Evolutionary conservation across 495 filamentous ascomycete genomes (phyloP).

Genomic region (Immersiella caudata): DNA sequence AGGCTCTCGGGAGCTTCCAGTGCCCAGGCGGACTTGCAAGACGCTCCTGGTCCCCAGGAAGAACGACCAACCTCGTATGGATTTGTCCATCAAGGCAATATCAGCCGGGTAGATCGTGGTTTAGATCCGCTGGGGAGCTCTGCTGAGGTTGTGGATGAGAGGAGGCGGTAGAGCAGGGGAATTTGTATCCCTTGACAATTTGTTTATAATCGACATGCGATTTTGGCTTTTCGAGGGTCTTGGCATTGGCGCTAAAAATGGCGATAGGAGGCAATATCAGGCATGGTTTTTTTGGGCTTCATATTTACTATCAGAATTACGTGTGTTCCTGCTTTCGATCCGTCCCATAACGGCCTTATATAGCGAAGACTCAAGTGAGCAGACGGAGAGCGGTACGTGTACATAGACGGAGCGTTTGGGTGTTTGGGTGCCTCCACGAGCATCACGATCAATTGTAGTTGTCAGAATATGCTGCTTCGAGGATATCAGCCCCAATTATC

Average conservation of each 20-base stretch:
- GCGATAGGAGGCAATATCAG: not conserved
- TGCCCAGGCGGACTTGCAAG: constrained; percentile 37
- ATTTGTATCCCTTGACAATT: not conserved
- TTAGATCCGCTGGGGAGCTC: constrained; percentile 47
- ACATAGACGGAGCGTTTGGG: not conserved
- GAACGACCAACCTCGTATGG: constrained; percentile 71
- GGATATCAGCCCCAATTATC: no score
- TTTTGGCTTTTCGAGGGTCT: constrained; percentile 8
- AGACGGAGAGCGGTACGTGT: not conserved
- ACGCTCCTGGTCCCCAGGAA: constrained; percentile 28
- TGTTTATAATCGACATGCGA: not conserved
- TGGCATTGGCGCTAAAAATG: not conserved
- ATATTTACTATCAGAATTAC: not conserved
- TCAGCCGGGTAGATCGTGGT: constrained; percentile 56
- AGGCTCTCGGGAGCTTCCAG: constrained; percentile 53
- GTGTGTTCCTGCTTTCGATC: no score
- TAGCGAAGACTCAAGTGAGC: not conserved
- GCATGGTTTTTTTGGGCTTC: not conserved
- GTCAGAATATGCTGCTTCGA: no score
- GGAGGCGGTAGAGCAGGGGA: constrained; percentile 12
- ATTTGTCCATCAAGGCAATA: constrained; percentile 72
- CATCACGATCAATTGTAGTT: no score
- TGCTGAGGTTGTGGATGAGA: constrained; percentile 54
- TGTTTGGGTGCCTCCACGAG: not conserved
- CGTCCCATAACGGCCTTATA: not conserved